Base-by-base conservation (phyloP, 2,329 filamentous ascomycete species). In the Fusarium metavorans region DNA sequence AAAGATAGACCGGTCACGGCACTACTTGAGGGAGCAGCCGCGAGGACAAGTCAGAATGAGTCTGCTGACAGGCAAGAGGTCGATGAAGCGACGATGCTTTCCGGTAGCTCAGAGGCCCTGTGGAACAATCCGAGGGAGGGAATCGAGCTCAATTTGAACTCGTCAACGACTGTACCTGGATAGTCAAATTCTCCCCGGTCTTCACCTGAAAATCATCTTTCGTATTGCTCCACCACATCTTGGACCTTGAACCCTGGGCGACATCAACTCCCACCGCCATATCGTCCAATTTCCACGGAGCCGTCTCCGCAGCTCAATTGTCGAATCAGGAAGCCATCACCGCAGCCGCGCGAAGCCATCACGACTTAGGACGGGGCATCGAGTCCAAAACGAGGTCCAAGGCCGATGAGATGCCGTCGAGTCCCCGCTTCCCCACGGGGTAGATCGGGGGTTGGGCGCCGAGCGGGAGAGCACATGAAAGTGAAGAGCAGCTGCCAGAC, bases 261-360 rank as follows among this genome's bases (percentile, higher is more conserved):
- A 73, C 52, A 48, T 75, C 65, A 52, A 75, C 34, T 60, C 62
- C 35, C 60, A 56, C 25, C 45, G 37, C 60, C 61, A 43, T 67
- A 27, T 34, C 23, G 8, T 57, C n/a, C 43, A 41, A 30, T n/a
- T 37, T 43, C 20, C 34, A 65, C 34, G 34, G 41, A 48, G 25
- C 43, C 43, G n/a, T 69, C 58, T 56, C 63, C 60, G 65, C 56
- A 77, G 45, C 16, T 64, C 34, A 25, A 67, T 16, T 30, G n/a
- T 73, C 76, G 34, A 75, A 78, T 76, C 37, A 34, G 76, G 76
- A 78, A 78, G 65, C 68, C 71, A 76, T 68, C 54, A 63, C 76
- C 76, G 76, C 23, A 50, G 41, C 52, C 34, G 61, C 34, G 32
- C 25, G 37, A 75, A 62, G 59, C 62, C 68, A 65, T 58, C 43